A percentile compares a stretch with the other conserved stretches of the same genome.
Conservation (phyloP, 179 eudicot species). For the Drosera spatulata region DNA sequence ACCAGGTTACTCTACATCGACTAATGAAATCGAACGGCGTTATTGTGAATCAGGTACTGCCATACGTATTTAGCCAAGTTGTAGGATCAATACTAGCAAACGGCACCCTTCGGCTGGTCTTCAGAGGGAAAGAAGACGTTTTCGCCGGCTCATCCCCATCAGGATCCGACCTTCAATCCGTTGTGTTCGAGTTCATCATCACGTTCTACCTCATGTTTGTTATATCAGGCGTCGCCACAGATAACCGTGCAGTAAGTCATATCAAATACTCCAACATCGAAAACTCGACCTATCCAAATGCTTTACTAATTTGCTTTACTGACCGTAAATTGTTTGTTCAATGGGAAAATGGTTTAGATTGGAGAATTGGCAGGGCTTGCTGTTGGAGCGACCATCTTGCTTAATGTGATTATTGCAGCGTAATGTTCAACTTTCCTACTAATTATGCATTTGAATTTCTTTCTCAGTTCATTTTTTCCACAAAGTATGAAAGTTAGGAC, state of each 20-base stretch:
- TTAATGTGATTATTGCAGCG: constrained; percentile 84
- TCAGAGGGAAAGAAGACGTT: constrained; percentile 16
- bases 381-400: constrained; percentile 66
- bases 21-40: too few species aligned
- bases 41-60: constrained; percentile 43
- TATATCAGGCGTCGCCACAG: constrained; percentile 75
- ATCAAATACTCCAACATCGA: too few species aligned
- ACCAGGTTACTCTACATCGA: too few species aligned
- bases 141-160: constrained; percentile 19
- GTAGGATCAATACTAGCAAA: constrained; percentile 30
- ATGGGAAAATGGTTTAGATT: constrained; percentile 36
- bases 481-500: too few species aligned
- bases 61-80: constrained; percentile 41
- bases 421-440: constrained; percentile 11
- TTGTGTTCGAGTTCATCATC: constrained; percentile 28
- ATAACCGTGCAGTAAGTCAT: constrained; percentile 56
- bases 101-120: constrained; percentile 29
- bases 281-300: too few species aligned
- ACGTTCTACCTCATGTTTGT: constrained; percentile 58
- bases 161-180: constrained; percentile 26
- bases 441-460: too few species aligned
- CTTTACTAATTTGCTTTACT: too few species aligned
- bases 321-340: too few species aligned
- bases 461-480: too few species aligned
- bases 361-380: constrained; percentile 95